These are phyloP conservation scores for Olyra latifolia DNA, from an alignment of 176 grass and related monocot genomes.

Conservation along the genomic window DNA sequence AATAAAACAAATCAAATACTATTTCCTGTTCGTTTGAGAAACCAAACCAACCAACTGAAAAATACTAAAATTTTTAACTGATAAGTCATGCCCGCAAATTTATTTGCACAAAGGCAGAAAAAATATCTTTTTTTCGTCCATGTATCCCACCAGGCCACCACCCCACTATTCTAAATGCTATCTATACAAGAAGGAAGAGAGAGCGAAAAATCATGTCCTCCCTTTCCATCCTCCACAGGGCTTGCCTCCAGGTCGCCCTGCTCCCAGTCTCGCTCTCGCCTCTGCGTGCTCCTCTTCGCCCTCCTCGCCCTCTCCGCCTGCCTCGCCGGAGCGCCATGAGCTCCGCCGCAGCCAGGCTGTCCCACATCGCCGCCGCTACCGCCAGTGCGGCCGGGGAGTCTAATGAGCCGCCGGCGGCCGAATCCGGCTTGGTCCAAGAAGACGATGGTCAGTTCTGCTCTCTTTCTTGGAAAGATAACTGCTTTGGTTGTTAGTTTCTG, in stretches of 20 bases:
- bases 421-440: conserved; percentile 38
- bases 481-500: background rate
- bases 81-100: background rate
- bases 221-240: conserved; percentile 63
- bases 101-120: background rate
- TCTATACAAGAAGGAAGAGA: conserved; percentile 40
- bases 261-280: conserved; percentile 31
- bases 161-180: conserved; percentile 27
- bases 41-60: background rate
- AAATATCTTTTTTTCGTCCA: conserved; percentile 25
- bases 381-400: conserved; percentile 44
- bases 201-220: conserved; percentile 46
- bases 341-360: conserved; percentile 52
- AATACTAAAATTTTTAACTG: background rate
- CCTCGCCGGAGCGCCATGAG: conserved; percentile 43
- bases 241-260: conserved; percentile 53
- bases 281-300: conserved; percentile 35
- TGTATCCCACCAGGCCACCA: background rate
- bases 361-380: conserved; percentile 46
- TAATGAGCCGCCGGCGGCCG: conserved; percentile 23
- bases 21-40: background rate
- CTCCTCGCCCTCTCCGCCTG: conserved; percentile 26
- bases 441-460: conserved; percentile 60
- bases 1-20: background rate
- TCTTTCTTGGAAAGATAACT: conserved; percentile 1